Evolutionary conservation across 2,329 filamentous ascomycete species (phyloP), one percentile per base, ranked within the genome.

Genomic region (Phyllosticta citribraziliensis): DNA sequence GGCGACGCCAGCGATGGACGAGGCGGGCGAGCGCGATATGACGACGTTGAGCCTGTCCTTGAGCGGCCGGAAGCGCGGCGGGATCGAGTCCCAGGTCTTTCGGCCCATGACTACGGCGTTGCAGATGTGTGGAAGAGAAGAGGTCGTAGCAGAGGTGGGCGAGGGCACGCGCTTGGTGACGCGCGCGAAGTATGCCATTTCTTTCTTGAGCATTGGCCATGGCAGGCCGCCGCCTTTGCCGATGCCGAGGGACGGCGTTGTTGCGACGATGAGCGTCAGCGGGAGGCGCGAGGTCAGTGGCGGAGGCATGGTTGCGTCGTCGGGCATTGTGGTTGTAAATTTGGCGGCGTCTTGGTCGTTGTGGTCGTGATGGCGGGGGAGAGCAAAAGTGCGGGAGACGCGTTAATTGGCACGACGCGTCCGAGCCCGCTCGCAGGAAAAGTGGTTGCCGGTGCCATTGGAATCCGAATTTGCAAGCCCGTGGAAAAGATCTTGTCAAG

Each of bases 61-160:
- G 35, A 99, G 80, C 19, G 94, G 94, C 2, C 91, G 82, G 72
- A 94, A 91, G 57, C 80, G 82, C 6, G 79, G 70, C 2, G 94
- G 93, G 63, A 99, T 93, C 65, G 86, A 91, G 58, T 96, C 91
- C 87, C 93, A 99, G 0, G 94, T 99, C 75, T 95, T 97, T 70
- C 94, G 88, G 63, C 94, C 94, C 94, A 99, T 99, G 67, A 99
- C 88, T 57, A 97, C 89, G 19, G 89, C 88, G 73, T 81, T 80
- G 17, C 53, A 20, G 24, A 25, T 20, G 27, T 58, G n/a, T 33
- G 66, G 77, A 62, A 52, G 75, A 67, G 0, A 25, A 12, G 57
- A 22, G 6, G 33, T 12, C 54, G 63, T 57, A 19, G 57, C 24
- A 51, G 53, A 58, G 10, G 64, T 62, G 14, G 63, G 57, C 0